Conservation (phyloP, 306 rosid genomes). For the Astragalus membranaceus region DNA sequence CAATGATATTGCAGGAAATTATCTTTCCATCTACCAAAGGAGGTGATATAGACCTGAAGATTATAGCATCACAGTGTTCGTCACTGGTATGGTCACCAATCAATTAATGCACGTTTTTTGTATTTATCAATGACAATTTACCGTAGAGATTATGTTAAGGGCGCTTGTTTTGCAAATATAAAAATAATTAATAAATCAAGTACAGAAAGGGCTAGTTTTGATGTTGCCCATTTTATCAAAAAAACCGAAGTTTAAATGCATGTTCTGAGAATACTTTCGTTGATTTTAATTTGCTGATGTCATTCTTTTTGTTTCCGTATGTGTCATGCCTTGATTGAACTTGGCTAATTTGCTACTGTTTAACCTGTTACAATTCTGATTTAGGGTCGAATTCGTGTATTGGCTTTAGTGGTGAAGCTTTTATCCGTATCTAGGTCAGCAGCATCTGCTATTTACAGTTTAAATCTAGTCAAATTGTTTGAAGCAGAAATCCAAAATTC, state of each 20-base stretch:
- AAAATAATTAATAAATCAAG: not conserved
- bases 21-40: conserved; percentile 57
- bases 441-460: conserved; percentile 55
- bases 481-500: conserved; percentile 68
- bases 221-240: not conserved
- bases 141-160: too few relatives aligned
- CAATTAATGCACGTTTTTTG: conserved; percentile 5
- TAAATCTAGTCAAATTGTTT: conserved; percentile 57
- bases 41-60: conserved; percentile 59
- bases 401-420: conserved; percentile 86
- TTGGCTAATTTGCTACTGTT: conserved; percentile 12
- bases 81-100: conserved; percentile 60
- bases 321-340: not conserved
- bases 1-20: conserved; percentile 44
- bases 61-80: conserved; percentile 49
- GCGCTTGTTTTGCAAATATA: not conserved
- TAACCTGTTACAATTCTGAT: conserved; percentile 13
- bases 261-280: not conserved
- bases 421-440: conserved; percentile 67
- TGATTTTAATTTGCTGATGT: not conserved
- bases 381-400: conserved; percentile 83
- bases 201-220: not conserved
- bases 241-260: not conserved
- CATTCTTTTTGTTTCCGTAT: not conserved
- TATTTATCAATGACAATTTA: not conserved